Percentiles rank a stretch among this genome's conserved stretches.
Conservation (phyloP, 768 basidiomycete genomes). For the Albatrellus ellisii region DNA sequence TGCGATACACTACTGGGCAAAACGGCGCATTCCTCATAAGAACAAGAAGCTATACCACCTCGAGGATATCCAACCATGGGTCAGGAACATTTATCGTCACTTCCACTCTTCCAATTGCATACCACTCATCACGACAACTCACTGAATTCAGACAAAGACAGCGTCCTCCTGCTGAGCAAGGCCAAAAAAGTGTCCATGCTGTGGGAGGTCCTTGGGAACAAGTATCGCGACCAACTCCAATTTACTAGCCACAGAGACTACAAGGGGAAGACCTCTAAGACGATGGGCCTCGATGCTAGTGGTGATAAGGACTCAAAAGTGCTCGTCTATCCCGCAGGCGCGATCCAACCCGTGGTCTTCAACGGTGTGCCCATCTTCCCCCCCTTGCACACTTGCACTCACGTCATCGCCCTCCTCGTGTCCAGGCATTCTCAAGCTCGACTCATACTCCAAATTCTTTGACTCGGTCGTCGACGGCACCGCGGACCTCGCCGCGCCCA, state of each 20-base stretch:
- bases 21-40: slow-evolving; percentile 58
- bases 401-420: too few species aligned
- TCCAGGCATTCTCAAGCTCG: slow-evolving; percentile 58
- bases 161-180: slow-evolving; percentile 60
- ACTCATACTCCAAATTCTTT: slow-evolving; percentile 62
- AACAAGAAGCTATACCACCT: slow-evolving; percentile 45
- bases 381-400: too few species aligned
- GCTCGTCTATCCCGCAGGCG: slow-evolving; percentile 53
- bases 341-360: slow-evolving; percentile 43
- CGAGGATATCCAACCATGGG: slow-evolving; percentile 53
- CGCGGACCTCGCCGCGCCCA: slow-evolving; percentile 34
- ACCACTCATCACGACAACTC: not conserved
- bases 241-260: slow-evolving; percentile 57
- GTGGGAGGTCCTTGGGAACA: slow-evolving; percentile 71
- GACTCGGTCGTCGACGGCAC: slow-evolving; percentile 59
- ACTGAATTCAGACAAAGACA: slow-evolving; percentile 31
- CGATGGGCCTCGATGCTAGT: slow-evolving; percentile 44
- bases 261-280: slow-evolving; percentile 41
- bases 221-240: slow-evolving; percentile 46
- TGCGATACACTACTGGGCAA: slow-evolving; percentile 65
- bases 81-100: slow-evolving; percentile 41
- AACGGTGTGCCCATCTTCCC: slow-evolving; percentile 59
- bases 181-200: slow-evolving; percentile 65
- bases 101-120: not conserved
- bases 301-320: slow-evolving; percentile 46